Base-by-base conservation (phyloP, 2,329 filamentous ascomycete genomes). In the Fonsecaea erecta region DNA sequence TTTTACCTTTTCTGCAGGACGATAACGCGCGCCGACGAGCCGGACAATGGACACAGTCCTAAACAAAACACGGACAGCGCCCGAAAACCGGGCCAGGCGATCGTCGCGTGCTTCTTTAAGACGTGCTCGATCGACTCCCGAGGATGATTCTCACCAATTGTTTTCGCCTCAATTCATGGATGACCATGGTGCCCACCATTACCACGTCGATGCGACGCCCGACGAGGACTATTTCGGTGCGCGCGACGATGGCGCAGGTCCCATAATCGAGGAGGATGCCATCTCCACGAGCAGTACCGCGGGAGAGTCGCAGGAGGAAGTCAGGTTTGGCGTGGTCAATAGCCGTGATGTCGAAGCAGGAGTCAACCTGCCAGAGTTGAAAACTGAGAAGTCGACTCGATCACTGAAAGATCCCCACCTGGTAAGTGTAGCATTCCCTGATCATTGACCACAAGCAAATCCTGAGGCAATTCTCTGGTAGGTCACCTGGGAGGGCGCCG, bases 401-500 rank as follows among this genome's bases (percentile, higher is more conserved):
- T 72, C 72, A 3, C 60, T 66, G 53, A 74, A 73, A 48, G 74
- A 75, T 57, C 72, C 73, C 6, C 73, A 72, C 51, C 58, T 75
- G 14, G 72, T 72, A 65, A 48, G 62, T 52, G 18, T 24, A 2
- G 37, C 53, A n/a, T 21, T 18, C 51, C n/a, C n/a, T n/a, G n/a
- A n/a, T 28, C 28, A 35, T 24, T n/a, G n/a, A 52, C 8, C 18
- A 48, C 18, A n/a, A n/a, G 32, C 28, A n/a, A n/a, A 8, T 60
- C 18, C 43, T 48, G 14, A 60, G 18, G n/a, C n/a, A 28, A 14
- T 21, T 1, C 16, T 30, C 28, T 28, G 34, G 11, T 21, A 80
- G 78, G 75, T 80, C 6, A 75, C 71, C 9, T 83, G 86, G 85
- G 77, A 82, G 37, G 84, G 83, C 0, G 82, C 84, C 3, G 78